phyloP scores from a whole-genome alignment of 768 basidiomycete species.

The Suillus lakei region DNA sequence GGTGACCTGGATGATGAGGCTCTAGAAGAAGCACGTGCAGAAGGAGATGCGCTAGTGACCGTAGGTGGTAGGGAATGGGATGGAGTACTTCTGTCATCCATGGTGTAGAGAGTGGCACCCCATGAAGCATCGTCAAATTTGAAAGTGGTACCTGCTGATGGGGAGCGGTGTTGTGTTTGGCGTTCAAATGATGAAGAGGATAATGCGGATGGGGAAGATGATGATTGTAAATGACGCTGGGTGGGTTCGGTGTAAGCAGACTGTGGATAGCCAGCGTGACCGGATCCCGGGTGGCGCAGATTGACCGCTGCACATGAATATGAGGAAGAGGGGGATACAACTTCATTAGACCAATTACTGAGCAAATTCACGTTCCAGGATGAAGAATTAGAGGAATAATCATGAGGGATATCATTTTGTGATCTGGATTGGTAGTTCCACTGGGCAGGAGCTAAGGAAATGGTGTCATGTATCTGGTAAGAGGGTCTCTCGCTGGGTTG shows the following conservation, averaged over 20 bases:
- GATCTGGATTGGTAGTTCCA: constrained; percentile 33
- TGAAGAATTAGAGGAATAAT: constrained; percentile 21
- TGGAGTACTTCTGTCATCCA: constrained; percentile 37
- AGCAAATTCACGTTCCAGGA: constrained; percentile 25
- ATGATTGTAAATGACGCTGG: constrained; percentile 22
- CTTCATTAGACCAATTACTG: constrained; percentile 12
- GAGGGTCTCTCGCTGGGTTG: constrained; percentile 30
- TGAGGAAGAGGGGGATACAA: constrained; percentile 25
- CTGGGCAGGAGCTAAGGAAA: constrained; percentile 24
- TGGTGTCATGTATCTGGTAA: constrained; percentile 26
- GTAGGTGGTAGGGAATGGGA: constrained; percentile 38
- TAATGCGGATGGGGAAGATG: constrained; percentile 23
- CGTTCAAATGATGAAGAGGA: constrained; percentile 21
- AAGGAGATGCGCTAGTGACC: constrained; percentile 39
- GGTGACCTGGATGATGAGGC: constrained; percentile 32
- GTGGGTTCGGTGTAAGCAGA: constrained; percentile 25
- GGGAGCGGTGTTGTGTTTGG: constrained; percentile 16
- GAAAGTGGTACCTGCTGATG: constrained; percentile 17
- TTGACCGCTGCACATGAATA: constrained; percentile 10
- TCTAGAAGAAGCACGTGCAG: constrained; percentile 39
- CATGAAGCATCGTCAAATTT: constrained; percentile 33
- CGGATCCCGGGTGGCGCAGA: constrained; percentile 31
- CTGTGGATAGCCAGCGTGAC: constrained; percentile 19
- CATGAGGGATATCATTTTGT: constrained; percentile 19
- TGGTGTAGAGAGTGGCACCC: constrained; percentile 36